Percentiles rank a stretch among this genome's conserved stretches.
Conservation (phyloP, 768 basidiomycete species). For the Fomitopsis serialis region DNA sequence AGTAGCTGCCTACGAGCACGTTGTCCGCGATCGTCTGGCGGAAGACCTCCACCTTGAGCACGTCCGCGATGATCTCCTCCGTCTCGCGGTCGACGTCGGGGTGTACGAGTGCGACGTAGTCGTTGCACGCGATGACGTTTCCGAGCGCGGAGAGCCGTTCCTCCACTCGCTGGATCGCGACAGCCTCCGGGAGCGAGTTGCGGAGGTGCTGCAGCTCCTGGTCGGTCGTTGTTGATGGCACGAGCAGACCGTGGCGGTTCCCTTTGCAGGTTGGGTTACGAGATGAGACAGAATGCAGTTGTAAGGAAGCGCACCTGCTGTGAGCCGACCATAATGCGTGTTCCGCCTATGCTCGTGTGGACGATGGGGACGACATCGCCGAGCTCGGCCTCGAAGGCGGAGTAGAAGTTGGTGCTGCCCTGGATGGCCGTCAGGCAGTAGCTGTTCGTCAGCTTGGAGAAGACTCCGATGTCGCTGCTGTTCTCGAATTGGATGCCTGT, state of each 20-base stretch:
- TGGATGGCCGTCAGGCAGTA: constrained; percentile 94
- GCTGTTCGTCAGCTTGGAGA: constrained; percentile 95
- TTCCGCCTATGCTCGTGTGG: constrained; percentile 92
- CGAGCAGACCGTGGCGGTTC: constrained; percentile 95
- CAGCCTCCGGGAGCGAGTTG: constrained; percentile 88
- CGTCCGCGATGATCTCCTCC: constrained; percentile 99
- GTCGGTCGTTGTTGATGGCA: constrained; percentile 93
- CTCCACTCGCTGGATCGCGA: constrained; percentile 93
- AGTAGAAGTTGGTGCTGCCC: constrained; percentile 97
- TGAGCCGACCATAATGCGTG: constrained; percentile 91
- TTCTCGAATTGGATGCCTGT: constrained; percentile 93
- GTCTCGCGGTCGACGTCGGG: constrained; percentile 98
- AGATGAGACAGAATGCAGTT: background rate
- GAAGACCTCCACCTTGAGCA: constrained; percentile 98
- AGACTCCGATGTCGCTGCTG: constrained; percentile 93
- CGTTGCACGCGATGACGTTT: constrained; percentile 98
- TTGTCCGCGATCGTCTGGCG: constrained; percentile 96
- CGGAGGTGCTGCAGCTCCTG: constrained; percentile 98
- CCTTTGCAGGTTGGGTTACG: constrained; percentile 35
- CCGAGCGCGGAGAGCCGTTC: constrained; percentile 96
- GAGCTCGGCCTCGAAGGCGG: constrained; percentile 92
- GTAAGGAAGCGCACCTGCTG: constrained; percentile 57
- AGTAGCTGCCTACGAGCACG: constrained; percentile 95
- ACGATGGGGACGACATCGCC: constrained; percentile 93
- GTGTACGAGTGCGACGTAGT: constrained; percentile 97